Conservation (phyloP, 2,329 filamentous ascomycete genomes). For the Hypoxylon rubiginosum region DNA sequence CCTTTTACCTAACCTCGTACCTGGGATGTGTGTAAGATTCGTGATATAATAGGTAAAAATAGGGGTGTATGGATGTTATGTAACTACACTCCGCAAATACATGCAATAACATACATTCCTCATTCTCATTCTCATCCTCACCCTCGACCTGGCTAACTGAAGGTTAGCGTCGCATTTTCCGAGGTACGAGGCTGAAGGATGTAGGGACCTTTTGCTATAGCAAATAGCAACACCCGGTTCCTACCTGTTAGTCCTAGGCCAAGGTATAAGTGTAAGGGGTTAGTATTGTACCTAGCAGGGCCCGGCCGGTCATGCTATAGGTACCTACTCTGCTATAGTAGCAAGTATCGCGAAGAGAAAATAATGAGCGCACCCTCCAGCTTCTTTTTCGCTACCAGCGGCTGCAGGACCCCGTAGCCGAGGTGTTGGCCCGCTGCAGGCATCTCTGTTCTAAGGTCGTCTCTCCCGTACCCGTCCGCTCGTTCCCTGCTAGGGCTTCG, state of each 20-base stretch:
- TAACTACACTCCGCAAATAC: neutral
- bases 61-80: neutral
- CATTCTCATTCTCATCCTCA: neutral
- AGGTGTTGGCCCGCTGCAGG: neutral
- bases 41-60: neutral
- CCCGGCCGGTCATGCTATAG: neutral
- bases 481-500: neutral
- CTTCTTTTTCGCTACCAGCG: conserved; percentile 1
- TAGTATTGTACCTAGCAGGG: neutral
- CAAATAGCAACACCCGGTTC: neutral
- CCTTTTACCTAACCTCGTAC: neutral
- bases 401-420: neutral
- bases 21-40: neutral
- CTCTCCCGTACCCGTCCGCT: neutral
- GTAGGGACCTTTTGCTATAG: conserved; percentile 4
- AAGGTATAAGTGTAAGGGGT: neutral
- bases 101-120: neutral
- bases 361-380: neutral
- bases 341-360: neutral
- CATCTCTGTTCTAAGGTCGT: neutral
- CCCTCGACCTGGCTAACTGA: neutral
- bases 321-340: neutral
- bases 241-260: neutral
- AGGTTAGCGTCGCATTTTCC: neutral
- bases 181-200: conserved; percentile 2